phyloP scores from a whole-genome alignment of 2,329 filamentous ascomycete species.

The Penicillium sp. region DNA sequence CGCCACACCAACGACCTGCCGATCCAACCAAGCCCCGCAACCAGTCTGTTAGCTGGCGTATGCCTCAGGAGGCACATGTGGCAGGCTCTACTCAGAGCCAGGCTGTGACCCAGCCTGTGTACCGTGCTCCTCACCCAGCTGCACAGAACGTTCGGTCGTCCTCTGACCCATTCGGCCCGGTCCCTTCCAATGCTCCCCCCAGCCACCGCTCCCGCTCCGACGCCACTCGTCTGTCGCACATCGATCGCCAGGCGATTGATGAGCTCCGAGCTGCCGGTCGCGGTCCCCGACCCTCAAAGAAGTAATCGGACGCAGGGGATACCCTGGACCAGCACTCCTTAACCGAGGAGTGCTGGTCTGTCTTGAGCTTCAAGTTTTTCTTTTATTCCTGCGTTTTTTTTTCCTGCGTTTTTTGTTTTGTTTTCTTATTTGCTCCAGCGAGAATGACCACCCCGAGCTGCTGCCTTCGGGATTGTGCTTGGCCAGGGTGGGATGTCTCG shows the following conservation, averaged over 20 bases:
- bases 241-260: not conserved
- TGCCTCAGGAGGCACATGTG: not conserved
- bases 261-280: not conserved
- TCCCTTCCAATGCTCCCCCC: not conserved
- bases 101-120: not conserved
- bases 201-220: conserved; percentile 1
- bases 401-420: not conserved
- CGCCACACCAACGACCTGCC: not conserved
- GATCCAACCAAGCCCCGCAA: not conserved
- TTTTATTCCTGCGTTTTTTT: not conserved
- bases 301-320: not conserved
- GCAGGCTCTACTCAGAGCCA: not conserved
- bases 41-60: not conserved
- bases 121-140: not conserved
- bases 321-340: not conserved
- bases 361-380: not conserved
- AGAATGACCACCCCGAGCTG: not conserved
- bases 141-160: conserved; percentile 3
- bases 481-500: not conserved
- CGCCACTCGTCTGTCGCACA: not conserved
- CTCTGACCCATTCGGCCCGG: not conserved
- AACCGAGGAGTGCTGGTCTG: not conserved
- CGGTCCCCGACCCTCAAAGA: not conserved
- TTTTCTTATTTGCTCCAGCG: not conserved
- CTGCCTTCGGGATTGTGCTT: not conserved